Conservation (phyloP, 2,329 filamentous ascomycete genomes). For the Hymenoscyphus fructigenus region DNA sequence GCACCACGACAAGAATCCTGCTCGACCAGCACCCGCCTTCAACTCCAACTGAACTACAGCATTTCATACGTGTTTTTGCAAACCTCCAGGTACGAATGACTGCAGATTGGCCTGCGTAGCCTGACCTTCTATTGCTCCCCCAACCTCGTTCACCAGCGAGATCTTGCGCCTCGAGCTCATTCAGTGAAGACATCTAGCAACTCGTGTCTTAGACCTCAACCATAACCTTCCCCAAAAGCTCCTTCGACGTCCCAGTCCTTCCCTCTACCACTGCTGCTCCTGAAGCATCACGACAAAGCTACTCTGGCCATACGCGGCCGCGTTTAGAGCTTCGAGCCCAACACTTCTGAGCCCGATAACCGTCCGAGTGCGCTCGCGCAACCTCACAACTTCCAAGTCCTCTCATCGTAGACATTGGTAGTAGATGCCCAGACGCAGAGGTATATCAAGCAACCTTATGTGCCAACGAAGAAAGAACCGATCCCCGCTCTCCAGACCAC, state of each 20-base stretch:
- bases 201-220: background rate
- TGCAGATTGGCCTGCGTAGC: slow-evolving; percentile 2
- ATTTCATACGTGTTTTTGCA: slow-evolving; percentile 2
- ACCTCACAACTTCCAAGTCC: slow-evolving; percentile 13
- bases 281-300: slow-evolving; percentile 7
- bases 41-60: slow-evolving; percentile 1
- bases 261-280: background rate
- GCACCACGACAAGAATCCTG: slow-evolving; percentile 25
- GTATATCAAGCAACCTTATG: slow-evolving; percentile 34
- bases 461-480: slow-evolving; percentile 37
- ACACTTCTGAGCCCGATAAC: slow-evolving; percentile 1
- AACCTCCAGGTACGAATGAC: slow-evolving; percentile 13
- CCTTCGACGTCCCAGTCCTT: background rate
- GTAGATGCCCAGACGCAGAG: slow-evolving; percentile 29
- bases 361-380: slow-evolving; percentile 6
- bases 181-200: background rate
- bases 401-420: slow-evolving; percentile 14
- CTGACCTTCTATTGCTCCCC: background rate
- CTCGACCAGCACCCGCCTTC: slow-evolving; percentile 12
- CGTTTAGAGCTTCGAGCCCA: background rate
- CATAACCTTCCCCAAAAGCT: background rate
- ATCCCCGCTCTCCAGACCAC: slow-evolving; percentile 30
- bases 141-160: background rate
- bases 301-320: slow-evolving; percentile 9
- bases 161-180: slow-evolving; percentile 14